Percentiles rank a stretch among this genome's conserved stretches.
Evolutionary conservation across 768 basidiomycete species (phyloP).

Genomic region (Hypholoma sublateritium): DNA sequence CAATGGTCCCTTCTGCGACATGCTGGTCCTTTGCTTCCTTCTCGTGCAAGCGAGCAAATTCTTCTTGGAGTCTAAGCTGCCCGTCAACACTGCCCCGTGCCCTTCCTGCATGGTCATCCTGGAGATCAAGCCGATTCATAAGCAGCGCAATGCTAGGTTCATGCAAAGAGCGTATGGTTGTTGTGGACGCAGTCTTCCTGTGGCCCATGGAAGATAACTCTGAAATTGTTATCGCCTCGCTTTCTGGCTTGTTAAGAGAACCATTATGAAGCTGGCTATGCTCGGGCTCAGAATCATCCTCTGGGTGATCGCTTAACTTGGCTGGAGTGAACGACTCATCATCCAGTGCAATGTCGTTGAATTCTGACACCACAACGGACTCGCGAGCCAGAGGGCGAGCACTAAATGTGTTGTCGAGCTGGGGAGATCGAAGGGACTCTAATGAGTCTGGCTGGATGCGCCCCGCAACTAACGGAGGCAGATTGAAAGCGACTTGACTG

Average conservation of each 20-base stretch:
- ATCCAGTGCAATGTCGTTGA: constrained; percentile 63
- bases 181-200: constrained; percentile 64
- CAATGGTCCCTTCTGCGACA: constrained; percentile 49
- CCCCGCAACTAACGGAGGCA: constrained; percentile 20
- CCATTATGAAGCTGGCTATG: constrained; percentile 1
- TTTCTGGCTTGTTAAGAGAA: constrained; percentile 10
- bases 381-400: constrained; percentile 28
- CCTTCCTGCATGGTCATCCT: constrained; percentile 39
- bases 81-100: constrained; percentile 58
- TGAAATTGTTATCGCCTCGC: constrained; percentile 4
- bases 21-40: constrained; percentile 38
- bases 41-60: constrained; percentile 69
- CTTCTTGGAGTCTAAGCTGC: constrained; percentile 71
- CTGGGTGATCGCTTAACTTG: constrained; percentile 28
- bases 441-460: constrained; percentile 28
- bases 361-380: constrained; percentile 58
- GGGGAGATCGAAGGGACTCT: constrained; percentile 53
- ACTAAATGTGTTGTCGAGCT: constrained; percentile 27
- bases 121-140: constrained; percentile 50
- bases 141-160: constrained; percentile 48
- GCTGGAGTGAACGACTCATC: constrained; percentile 44
- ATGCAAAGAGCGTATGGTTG: constrained; percentile 52
- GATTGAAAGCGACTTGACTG: constrained; percentile 20
- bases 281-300: constrained; percentile 3
- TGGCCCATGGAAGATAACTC: constrained; percentile 36